Percentiles rank a stretch among this genome's conserved stretches.
Evolutionary conservation across 2,329 filamentous ascomycete genomes (phyloP).

Genomic region (Diplocarpon rosae): DNA sequence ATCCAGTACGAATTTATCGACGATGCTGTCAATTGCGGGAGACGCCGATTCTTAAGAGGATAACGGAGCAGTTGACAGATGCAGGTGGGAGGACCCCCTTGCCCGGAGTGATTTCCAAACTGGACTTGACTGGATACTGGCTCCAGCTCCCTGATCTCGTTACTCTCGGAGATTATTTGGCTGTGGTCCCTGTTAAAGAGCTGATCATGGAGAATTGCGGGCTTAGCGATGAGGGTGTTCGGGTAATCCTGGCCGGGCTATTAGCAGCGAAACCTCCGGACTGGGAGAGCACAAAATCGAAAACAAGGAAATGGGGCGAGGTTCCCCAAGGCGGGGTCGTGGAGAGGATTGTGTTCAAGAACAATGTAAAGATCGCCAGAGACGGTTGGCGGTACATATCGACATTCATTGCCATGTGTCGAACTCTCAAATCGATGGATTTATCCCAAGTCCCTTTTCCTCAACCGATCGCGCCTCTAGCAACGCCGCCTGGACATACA

Average conservation of each 20-base stretch:
- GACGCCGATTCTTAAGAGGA: conserved; percentile 81
- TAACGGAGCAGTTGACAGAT: conserved; percentile 76
- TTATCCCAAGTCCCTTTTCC: conserved; percentile 78
- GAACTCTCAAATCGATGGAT: conserved; percentile 75
- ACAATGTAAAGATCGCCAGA: conserved; percentile 71
- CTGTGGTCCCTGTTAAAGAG: conserved; percentile 82
- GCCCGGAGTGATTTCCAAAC: conserved; percentile 66
- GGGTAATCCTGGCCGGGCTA: conserved; percentile 77
- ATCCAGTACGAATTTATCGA: conserved; percentile 85
- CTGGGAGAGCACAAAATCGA: conserved; percentile 26
- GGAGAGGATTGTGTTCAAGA: conserved; percentile 78
- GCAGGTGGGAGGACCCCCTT: conserved; percentile 49
- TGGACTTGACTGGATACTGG: conserved; percentile 77
- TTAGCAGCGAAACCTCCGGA: conserved; percentile 65
- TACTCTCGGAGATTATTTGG: conserved; percentile 86
- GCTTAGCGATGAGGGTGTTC: conserved; percentile 73
- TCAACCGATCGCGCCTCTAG: conserved; percentile 20
- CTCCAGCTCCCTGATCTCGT: conserved; percentile 74
- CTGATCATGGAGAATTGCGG: conserved; percentile 80
- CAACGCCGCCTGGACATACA: conserved; percentile 6
- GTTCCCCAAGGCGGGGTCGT: conserved; percentile 53
- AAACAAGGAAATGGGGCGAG: conserved; percentile 16
- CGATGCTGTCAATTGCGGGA: conserved; percentile 90
- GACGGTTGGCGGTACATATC: conserved; percentile 90
- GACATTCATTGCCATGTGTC: conserved; percentile 82